Evolutionary conservation across 2,329 filamentous ascomycete species (phyloP).

Genomic region (Tolypocladium tropicale): DNA sequence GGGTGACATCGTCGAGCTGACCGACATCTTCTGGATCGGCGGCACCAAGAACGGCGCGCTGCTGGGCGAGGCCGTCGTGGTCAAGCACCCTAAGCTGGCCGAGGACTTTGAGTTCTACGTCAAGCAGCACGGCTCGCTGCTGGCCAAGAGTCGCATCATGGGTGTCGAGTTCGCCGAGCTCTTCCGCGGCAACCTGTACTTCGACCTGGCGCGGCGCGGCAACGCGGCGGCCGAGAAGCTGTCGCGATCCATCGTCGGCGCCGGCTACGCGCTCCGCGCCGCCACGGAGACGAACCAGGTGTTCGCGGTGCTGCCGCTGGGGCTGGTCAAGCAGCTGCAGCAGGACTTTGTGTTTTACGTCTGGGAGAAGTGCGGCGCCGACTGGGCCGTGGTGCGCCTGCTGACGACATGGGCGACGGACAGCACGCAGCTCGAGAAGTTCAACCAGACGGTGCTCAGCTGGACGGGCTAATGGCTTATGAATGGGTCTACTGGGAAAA

Average conservation of each 20-base stretch:
- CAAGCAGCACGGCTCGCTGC: constrained; percentile 39
- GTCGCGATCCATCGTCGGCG: constrained; percentile 28
- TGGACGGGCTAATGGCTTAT: constrained; percentile 4
- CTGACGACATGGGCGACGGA: constrained; percentile 43
- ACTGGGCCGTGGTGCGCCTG: constrained; percentile 29
- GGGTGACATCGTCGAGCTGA: constrained; percentile 32
- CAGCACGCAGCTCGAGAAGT: constrained; percentile 26
- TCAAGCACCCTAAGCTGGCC: constrained; percentile 29
- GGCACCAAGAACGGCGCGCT: constrained; percentile 41
- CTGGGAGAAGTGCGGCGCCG: constrained; percentile 32
- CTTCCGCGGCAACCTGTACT: constrained; percentile 33
- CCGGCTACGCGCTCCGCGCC: constrained; percentile 30
- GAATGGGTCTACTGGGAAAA: not conserved
- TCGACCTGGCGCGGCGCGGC: constrained; percentile 32
- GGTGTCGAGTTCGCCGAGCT: constrained; percentile 39
- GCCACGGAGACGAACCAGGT: constrained; percentile 42
- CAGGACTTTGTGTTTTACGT: constrained; percentile 35
- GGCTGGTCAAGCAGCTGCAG: constrained; percentile 27
- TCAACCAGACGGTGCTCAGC: constrained; percentile 16
- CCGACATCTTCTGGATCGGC: constrained; percentile 44
- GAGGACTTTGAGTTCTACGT: constrained; percentile 39
- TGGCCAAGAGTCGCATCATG: constrained; percentile 38
- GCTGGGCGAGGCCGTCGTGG: constrained; percentile 39
- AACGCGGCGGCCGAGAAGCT: constrained; percentile 33
- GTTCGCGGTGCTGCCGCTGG: constrained; percentile 31